These are phyloP conservation scores for Nakataea oryzae DNA, from an alignment of 2,329 filamentous ascomycete genomes.

Conservation along the genomic window DNA sequence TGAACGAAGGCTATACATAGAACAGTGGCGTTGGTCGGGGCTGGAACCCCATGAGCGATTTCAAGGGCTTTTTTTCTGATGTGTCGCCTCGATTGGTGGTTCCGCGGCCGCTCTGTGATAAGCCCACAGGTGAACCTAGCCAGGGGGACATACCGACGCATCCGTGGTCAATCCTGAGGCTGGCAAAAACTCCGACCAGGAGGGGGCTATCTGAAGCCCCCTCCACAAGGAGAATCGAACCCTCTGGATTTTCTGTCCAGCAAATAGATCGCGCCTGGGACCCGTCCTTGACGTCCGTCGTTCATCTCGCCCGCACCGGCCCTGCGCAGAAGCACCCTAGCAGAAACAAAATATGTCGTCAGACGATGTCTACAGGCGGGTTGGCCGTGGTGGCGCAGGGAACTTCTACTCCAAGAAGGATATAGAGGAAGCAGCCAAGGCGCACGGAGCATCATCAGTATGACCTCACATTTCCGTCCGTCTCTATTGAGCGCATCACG, in stretches of 20 bases:
- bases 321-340: too few species aligned
- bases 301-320: too few species aligned
- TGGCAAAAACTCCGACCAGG: too few species aligned
- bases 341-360: constrained; percentile 16
- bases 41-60: too few species aligned
- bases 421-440: constrained; percentile 28
- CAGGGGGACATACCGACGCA: background rate
- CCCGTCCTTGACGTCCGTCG: too few species aligned
- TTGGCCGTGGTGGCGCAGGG: constrained; percentile 53
- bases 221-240: too few species aligned
- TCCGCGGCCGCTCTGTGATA: background rate
- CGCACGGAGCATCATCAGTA: background rate
- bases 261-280: too few species aligned
- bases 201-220: too few species aligned
- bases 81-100: background rate
- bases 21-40: background rate
- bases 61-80: background rate
- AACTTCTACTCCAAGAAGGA: constrained; percentile 48
- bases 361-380: constrained; percentile 34
- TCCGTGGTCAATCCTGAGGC: too few species aligned
- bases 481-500: background rate
- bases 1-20: background rate
- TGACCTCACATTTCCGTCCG: background rate
- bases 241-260: too few species aligned
- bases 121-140: background rate